Conservation (phyloP, 352 stramenopile species). For the Lagenidium giganteum region DNA sequence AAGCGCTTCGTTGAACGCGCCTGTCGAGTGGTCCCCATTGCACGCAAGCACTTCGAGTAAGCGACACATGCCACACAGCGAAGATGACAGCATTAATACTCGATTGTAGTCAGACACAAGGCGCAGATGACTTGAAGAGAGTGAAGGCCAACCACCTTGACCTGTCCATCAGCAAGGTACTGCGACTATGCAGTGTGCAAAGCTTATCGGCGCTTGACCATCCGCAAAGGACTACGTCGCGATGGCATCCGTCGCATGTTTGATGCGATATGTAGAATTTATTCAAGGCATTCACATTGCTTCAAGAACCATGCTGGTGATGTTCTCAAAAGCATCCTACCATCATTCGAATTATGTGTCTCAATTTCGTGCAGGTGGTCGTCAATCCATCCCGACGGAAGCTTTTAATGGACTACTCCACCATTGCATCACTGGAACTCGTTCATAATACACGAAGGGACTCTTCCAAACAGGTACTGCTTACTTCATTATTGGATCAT, state of each 20-base stretch:
- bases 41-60: conserved; percentile 78
- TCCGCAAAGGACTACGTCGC: conserved; percentile 68
- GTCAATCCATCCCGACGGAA: conserved; percentile 67
- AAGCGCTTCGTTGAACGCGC: conserved; percentile 48
- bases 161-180: conserved; percentile 71
- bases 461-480: conserved; percentile 42
- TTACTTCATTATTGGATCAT: neutral
- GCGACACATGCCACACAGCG: conserved; percentile 6
- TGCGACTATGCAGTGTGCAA: neutral
- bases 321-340: neutral
- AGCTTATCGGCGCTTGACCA: neutral
- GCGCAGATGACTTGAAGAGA: conserved; percentile 77
- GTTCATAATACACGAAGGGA: conserved; percentile 49
- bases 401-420: conserved; percentile 82
- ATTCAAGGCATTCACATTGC: conserved; percentile 85
- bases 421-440: conserved; percentile 65
- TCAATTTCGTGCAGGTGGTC: conserved; percentile 37
- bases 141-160: conserved; percentile 81
- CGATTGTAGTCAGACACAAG: conserved; percentile 78
- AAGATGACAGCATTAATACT: too few relatives aligned
- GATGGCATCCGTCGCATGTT: conserved; percentile 73
- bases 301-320: conserved; percentile 76
- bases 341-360: neutral
- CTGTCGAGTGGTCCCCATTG: conserved; percentile 62
- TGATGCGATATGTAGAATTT: conserved; percentile 85